phyloP scores from a whole-genome alignment of 1,284 basidiomycete species.

The Abortiporus biennis region DNA sequence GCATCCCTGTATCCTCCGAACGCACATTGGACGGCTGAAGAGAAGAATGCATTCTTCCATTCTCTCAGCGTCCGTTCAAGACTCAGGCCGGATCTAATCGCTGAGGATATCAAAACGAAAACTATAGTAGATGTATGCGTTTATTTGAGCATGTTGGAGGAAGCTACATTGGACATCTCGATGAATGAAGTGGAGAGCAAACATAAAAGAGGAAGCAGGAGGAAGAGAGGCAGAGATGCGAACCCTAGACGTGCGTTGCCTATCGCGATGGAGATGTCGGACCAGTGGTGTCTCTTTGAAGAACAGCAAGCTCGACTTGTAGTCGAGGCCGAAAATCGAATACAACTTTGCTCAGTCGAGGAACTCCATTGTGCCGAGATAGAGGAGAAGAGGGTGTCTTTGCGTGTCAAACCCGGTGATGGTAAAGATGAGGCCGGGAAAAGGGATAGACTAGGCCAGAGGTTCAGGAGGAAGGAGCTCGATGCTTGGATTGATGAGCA shows the following conservation, averaged over 20 bases:
- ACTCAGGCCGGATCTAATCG: constrained; percentile 65
- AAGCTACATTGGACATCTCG: constrained; percentile 17
- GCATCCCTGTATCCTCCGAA: background rate
- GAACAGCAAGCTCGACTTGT: constrained; percentile 44
- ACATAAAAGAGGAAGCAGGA: constrained; percentile 1
- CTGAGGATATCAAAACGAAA: constrained; percentile 57
- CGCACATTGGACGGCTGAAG: constrained; percentile 55
- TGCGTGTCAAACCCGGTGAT: constrained; percentile 16
- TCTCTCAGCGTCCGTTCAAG: constrained; percentile 58
- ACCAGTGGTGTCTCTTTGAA: constrained; percentile 55
- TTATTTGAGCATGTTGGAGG: constrained; percentile 50
- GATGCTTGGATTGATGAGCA: constrained; percentile 21
- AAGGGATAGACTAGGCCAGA: constrained; percentile 24
- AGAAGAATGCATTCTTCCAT: constrained; percentile 70
- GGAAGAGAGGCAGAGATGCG: background rate
- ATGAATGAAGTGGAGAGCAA: background rate
- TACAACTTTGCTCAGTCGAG: constrained; percentile 18
- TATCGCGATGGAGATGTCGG: constrained; percentile 51
- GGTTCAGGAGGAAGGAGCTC: constrained; percentile 16
- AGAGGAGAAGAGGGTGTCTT: constrained; percentile 7
- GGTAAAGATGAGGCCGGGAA: constrained; percentile 11
- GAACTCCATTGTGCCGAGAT: constrained; percentile 18
- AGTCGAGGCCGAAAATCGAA: constrained; percentile 25
- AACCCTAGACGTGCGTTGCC: constrained; percentile 17
- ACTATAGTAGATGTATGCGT: constrained; percentile 51